A percentile compares a stretch with the other conserved stretches of the same genome.
Conservation (phyloP, 2,329 filamentous ascomycete species). For the Ophiostoma montium region DNA sequence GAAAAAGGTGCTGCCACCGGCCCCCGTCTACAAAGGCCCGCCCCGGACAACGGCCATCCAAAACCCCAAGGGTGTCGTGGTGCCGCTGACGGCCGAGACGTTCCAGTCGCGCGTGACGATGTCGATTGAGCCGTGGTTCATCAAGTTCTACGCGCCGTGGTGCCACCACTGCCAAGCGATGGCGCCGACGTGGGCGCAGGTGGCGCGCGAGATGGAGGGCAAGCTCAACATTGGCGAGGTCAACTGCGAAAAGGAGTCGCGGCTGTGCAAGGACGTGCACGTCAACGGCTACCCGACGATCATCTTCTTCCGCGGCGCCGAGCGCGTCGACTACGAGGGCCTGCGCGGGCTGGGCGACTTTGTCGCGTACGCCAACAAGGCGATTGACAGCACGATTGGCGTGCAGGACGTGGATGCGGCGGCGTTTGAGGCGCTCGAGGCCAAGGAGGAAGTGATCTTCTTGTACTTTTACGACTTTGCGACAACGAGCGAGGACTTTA, state of each 20-base stretch:
- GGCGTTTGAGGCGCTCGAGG: slow-evolving; percentile 67
- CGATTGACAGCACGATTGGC: slow-evolving; percentile 60
- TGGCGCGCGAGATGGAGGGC: slow-evolving; percentile 83
- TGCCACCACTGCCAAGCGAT: slow-evolving; percentile 91
- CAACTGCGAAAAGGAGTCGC: slow-evolving; percentile 75
- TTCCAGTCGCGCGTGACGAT: slow-evolving; percentile 79
- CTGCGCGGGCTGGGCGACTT: slow-evolving; percentile 87
- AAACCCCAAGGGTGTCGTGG: slow-evolving; percentile 63
- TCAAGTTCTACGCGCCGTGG: slow-evolving; percentile 98
- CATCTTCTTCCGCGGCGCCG: slow-evolving; percentile 80
- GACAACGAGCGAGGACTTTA: slow-evolving; percentile 83
- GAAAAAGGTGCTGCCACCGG: slow-evolving; percentile 11
- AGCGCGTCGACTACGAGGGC: slow-evolving; percentile 85
- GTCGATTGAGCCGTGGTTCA: slow-evolving; percentile 87
- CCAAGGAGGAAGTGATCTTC: slow-evolving; percentile 92
- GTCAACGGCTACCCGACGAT: slow-evolving; percentile 77
- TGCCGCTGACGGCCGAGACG: slow-evolving; percentile 64
- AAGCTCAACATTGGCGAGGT: slow-evolving; percentile 89
- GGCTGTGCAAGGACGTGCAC: slow-evolving; percentile 83
- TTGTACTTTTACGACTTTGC: slow-evolving; percentile 96
- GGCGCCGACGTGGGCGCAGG: slow-evolving; percentile 76
- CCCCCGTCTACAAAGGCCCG: slow-evolving; percentile 22
- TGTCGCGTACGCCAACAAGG: slow-evolving; percentile 73
- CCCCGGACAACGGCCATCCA: slow-evolving; percentile 40
- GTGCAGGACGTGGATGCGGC: slow-evolving; percentile 68